Conservation (phyloP, 805 yeast species). For the Ogataea neopini region DNA sequence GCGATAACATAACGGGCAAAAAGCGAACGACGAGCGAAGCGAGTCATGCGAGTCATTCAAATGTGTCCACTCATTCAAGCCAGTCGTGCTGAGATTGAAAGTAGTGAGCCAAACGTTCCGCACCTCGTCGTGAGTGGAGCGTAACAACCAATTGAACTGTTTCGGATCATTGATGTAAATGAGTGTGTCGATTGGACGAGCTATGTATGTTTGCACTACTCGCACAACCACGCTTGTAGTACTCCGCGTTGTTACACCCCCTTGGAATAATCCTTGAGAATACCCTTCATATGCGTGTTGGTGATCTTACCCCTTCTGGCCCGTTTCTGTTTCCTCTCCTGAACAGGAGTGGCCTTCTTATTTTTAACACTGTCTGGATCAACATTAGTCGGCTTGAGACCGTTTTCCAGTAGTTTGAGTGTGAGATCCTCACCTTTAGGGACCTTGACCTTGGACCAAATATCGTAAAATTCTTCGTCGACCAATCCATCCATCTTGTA, state of each 20-base stretch:
- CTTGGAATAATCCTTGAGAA: conserved; percentile 74
- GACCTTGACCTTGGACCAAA: conserved; percentile 78
- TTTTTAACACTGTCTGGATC: conserved; percentile 92
- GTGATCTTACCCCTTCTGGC: conserved; percentile 93
- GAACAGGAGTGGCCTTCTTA: conserved; percentile 50
- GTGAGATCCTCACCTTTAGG: conserved; percentile 86
- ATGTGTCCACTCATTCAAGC: too few relatives aligned
- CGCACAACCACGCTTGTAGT: too few relatives aligned
- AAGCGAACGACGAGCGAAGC: neutral
- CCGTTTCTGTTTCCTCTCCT: conserved; percentile 81
- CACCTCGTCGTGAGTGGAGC: too few relatives aligned
- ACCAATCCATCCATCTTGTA: conserved; percentile 52
- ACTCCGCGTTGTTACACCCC: conserved; percentile 32
- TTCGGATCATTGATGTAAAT: too few relatives aligned
- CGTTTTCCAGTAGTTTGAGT: conserved; percentile 70
- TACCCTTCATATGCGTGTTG: conserved; percentile 94
- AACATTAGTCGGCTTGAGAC: conserved; percentile 96
- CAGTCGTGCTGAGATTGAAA: too few relatives aligned
- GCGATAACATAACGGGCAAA: neutral
- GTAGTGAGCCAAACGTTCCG: too few relatives aligned
- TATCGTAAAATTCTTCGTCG: conserved; percentile 76
- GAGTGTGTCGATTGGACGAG: too few relatives aligned
- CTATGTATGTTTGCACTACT: neutral
- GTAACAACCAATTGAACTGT: too few relatives aligned
- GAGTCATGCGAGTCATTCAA: too few relatives aligned